phyloP scores from a whole-genome alignment of 768 basidiomycete species.

The Phaeotremella skinneri region DNA sequence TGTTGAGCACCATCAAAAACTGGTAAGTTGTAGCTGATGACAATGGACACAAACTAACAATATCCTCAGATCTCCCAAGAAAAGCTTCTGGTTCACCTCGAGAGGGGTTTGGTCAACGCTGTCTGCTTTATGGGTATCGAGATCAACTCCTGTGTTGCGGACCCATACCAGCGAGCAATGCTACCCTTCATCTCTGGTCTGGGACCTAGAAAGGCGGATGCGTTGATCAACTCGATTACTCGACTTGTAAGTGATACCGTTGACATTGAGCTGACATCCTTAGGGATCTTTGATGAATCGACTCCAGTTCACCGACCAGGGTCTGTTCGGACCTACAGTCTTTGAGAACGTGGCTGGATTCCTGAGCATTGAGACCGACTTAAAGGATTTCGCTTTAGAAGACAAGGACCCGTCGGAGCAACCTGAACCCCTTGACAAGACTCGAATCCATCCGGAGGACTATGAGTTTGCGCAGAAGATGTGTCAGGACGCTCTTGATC shows the following conservation, averaged over 20 bases:
- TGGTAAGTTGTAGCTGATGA: constrained; percentile 57
- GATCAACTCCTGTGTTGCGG: constrained; percentile 86
- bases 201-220: constrained; percentile 89
- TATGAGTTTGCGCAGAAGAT: constrained; percentile 97
- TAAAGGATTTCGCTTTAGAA: constrained; percentile 57
- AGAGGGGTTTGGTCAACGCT: constrained; percentile 82
- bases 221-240: constrained; percentile 69
- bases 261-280: constrained; percentile 14
- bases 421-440: constrained; percentile 87
- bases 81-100: constrained; percentile 74
- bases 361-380: constrained; percentile 63
- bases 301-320: constrained; percentile 77
- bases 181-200: constrained; percentile 89
- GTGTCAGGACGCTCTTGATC: constrained; percentile 93
- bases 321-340: constrained; percentile 77
- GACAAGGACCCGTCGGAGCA: constrained; percentile 68
- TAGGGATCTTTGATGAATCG: constrained; percentile 89
- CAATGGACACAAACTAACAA: constrained; percentile 7
- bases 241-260: constrained; percentile 60
- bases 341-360: constrained; percentile 79
- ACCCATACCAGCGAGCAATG: constrained; percentile 81
- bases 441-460: constrained; percentile 94
- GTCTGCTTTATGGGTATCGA: constrained; percentile 93
- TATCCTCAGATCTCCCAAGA: constrained; percentile 74
- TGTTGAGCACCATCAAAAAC: constrained; percentile 78